These are phyloP conservation scores for Symmetrospora coprosmae DNA, from an alignment of 768 basidiomycete genomes.

Conservation along the genomic window DNA sequence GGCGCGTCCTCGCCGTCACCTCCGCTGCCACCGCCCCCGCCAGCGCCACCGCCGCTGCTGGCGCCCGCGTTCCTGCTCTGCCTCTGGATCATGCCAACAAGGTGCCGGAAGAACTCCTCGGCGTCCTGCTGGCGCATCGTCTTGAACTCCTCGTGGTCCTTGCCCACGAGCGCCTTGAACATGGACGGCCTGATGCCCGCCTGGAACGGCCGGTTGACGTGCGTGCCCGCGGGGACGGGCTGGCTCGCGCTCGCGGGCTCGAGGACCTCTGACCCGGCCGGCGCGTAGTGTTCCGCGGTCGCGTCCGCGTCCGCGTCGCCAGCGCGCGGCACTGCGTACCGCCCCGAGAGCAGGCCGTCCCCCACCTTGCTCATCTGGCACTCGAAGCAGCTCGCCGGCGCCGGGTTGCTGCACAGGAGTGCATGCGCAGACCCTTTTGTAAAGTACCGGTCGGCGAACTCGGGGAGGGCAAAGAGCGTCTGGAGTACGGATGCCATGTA, in stretches of 20 bases:
- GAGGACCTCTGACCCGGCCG: conserved; percentile 28
- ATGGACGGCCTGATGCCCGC: conserved; percentile 64
- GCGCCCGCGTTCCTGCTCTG: conserved; percentile 42
- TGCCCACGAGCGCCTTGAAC: conserved; percentile 81
- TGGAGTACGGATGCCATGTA: conserved; percentile 95
- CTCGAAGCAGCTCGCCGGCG: conserved; percentile 76
- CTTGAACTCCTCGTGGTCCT: conserved; percentile 80
- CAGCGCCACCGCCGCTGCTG: conserved; percentile 37
- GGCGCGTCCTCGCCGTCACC: conserved; percentile 1
- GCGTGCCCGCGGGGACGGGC: conserved; percentile 4
- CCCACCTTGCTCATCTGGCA: conserved; percentile 87
- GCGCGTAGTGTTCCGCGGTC: background rate
- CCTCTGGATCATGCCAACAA: conserved; percentile 58
- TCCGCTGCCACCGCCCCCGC: conserved; percentile 2
- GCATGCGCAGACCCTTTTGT: conserved; percentile 46
- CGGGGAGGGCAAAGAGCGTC: conserved; percentile 61
- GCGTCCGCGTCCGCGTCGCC: conserved; percentile 14
- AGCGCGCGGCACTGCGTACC: conserved; percentile 54
- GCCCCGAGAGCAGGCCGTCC: conserved; percentile 81
- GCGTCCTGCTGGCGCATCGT: conserved; percentile 97
- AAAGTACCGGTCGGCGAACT: conserved; percentile 62
- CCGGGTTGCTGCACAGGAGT: conserved; percentile 48
- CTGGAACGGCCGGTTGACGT: conserved; percentile 50
- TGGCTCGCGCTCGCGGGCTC: conserved; percentile 32
- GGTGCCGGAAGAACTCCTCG: conserved; percentile 78